phyloP scores from a whole-genome alignment of 257 asterid species.

The Nicotiana paniculata region DNA sequence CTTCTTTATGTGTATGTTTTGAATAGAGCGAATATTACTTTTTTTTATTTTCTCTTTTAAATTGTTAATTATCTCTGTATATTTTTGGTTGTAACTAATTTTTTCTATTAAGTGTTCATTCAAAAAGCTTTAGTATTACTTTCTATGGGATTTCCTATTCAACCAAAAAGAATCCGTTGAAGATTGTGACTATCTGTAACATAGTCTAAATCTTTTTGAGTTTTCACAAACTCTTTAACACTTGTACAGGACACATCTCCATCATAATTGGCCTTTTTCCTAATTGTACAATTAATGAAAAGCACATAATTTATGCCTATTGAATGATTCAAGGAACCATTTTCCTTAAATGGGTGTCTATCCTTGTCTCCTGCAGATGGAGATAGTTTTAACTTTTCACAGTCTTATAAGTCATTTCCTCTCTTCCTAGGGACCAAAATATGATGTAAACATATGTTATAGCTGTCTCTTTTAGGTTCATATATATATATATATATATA shows the following conservation, averaged over 20 bases:
- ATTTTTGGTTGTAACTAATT: conserved; percentile 4
- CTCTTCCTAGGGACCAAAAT: background rate
- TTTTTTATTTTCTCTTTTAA: background rate
- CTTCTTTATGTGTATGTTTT: conserved; percentile 11
- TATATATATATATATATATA: too few species aligned
- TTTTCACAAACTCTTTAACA: conserved; percentile 22
- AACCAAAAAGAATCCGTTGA: conserved; percentile 1
- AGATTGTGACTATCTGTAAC: conserved; percentile 40
- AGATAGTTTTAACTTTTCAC: conserved; percentile 40
- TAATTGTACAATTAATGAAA: background rate
- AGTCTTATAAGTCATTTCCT: conserved; percentile 29
- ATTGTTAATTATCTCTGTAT: too few species aligned
- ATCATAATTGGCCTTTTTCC: conserved; percentile 12
- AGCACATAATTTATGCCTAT: conserved; percentile 3
- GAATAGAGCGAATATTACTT: background rate
- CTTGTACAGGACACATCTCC: conserved; percentile 19
- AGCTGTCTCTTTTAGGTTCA: background rate
- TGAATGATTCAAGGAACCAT: conserved; percentile 29
- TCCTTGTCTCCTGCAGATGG: conserved; percentile 29
- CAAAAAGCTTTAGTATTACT: background rate
- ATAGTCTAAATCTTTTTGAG: conserved; percentile 22
- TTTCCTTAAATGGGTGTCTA: conserved; percentile 29
- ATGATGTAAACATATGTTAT: conserved; percentile 19
- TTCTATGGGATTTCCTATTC: background rate
- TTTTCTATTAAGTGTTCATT: conserved; percentile 10